Evolutionary conservation across 1,284 basidiomycete genomes (phyloP).

Genomic region (Trichosporon asahii): DNA sequence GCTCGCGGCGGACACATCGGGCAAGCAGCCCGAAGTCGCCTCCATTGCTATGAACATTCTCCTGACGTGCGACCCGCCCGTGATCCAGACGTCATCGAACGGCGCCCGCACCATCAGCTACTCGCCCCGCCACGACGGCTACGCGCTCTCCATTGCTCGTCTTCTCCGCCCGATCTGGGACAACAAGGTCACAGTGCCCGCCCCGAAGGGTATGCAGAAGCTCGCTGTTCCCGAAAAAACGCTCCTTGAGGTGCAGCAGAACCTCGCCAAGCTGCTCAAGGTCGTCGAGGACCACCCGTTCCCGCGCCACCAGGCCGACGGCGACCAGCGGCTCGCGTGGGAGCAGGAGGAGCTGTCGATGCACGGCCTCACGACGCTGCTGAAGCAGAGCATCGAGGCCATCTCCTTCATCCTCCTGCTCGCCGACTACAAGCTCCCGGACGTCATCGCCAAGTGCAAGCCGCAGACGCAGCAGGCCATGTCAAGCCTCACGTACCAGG

Average conservation of each 20-base stretch:
- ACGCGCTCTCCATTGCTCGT: constrained; percentile 81
- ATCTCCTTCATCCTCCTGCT: constrained; percentile 89
- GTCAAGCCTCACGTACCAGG: constrained; percentile 70
- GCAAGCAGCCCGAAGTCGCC: constrained; percentile 30
- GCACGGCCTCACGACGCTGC: constrained; percentile 55
- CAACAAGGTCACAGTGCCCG: constrained; percentile 61
- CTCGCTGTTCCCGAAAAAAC: constrained; percentile 59
- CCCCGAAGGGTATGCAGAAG: constrained; percentile 21
- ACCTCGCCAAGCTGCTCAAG: constrained; percentile 69
- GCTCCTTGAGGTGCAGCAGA: constrained; percentile 69
- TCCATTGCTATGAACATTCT: constrained; percentile 36
- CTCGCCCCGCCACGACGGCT: constrained; percentile 83
- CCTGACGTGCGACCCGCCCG: constrained; percentile 33
- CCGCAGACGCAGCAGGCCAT: constrained; percentile 65
- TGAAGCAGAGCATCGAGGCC: constrained; percentile 81
- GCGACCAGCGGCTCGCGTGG: constrained; percentile 47
- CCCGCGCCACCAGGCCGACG: constrained; percentile 43
- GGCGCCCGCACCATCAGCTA: constrained; percentile 58
- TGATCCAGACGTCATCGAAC: constrained; percentile 28
- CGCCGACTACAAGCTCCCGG: constrained; percentile 84
- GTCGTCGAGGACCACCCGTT: constrained; percentile 58
- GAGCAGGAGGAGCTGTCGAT: constrained; percentile 47
- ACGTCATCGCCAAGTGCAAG: constrained; percentile 59
- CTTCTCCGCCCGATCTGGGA: constrained; percentile 85
- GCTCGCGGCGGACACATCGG: constrained; percentile 29